Percentiles rank a stretch among this genome's conserved stretches.
Conservation (phyloP, 1,139 yeast species). For the Nakaseomyces bracarensis region DNA sequence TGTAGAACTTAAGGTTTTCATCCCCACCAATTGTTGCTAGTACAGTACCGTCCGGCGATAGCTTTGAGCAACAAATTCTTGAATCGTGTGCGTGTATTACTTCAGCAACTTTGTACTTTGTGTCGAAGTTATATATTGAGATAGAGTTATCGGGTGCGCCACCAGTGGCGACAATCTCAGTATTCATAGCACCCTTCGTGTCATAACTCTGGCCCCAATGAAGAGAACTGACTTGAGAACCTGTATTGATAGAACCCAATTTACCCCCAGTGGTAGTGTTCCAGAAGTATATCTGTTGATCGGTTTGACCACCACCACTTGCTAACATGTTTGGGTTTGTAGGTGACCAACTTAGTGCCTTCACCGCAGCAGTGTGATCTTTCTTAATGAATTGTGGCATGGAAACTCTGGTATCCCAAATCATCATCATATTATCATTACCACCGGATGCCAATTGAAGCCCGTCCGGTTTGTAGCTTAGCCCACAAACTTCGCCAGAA, state of each 20-base stretch:
- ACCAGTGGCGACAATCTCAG: constrained; percentile 88
- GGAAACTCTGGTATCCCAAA: constrained; percentile 86
- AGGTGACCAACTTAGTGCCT: constrained; percentile 95
- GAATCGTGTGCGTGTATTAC: constrained; percentile 84
- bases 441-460: constrained; percentile 87
- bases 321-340: constrained; percentile 75
- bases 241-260: constrained; percentile 80
- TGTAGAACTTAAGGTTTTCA: constrained; percentile 94
- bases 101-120: constrained; percentile 81
- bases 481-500: constrained; percentile 86
- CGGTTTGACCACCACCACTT: constrained; percentile 94
- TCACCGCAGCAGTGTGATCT: constrained; percentile 88
- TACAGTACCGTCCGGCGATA: constrained; percentile 85
- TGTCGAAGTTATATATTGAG: constrained; percentile 77
- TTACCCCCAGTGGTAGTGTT: constrained; percentile 86
- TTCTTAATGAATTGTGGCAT: constrained; percentile 70
- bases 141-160: constrained; percentile 88
- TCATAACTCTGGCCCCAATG: constrained; percentile 68
- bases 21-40: constrained; percentile 95
- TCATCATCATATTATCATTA: constrained; percentile 84
- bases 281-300: constrained; percentile 90
- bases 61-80: constrained; percentile 71
- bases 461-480: constrained; percentile 81
- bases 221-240: constrained; percentile 86
- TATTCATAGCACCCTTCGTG: constrained; percentile 50